Percentiles rank a stretch among this genome's conserved stretches.
Evolutionary conservation across 116 monocot genomes (phyloP).

Genomic region (Zostera marina): DNA sequence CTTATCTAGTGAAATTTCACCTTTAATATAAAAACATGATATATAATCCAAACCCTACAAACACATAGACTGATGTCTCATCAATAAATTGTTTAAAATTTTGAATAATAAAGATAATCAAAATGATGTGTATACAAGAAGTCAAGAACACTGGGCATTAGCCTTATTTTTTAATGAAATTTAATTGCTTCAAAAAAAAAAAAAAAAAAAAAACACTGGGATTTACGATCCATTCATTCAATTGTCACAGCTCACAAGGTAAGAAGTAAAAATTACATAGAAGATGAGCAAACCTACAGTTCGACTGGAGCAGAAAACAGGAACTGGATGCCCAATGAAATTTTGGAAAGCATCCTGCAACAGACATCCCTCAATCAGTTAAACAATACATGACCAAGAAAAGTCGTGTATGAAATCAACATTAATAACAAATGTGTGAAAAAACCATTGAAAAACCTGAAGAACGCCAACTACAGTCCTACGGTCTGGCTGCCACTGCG

Average conservation of each 20-base stretch:
- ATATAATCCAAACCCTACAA: too few relatives aligned
- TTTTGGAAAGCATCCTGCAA: slow-evolving; percentile 76
- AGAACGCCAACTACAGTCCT: slow-evolving; percentile 71
- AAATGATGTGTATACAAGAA: too few relatives aligned
- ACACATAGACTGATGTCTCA: too few relatives aligned
- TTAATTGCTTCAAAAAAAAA: too few relatives aligned
- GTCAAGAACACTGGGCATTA: too few relatives aligned
- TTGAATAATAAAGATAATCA: too few relatives aligned
- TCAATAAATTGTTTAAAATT: too few relatives aligned
- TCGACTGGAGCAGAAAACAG: slow-evolving; percentile 61
- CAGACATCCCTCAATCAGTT: neutral
- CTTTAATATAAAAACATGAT: neutral
- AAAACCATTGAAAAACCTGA: slow-evolving; percentile 25
- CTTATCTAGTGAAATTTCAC: too few relatives aligned
- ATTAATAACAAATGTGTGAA: neutral
- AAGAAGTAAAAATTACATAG: neutral
- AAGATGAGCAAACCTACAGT: slow-evolving; percentile 37
- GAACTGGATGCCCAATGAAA: slow-evolving; percentile 77
- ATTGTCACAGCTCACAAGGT: neutral
- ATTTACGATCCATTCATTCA: too few relatives aligned
- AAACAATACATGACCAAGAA: neutral
- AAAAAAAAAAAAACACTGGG: too few relatives aligned
- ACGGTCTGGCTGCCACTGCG: slow-evolving; percentile 60
- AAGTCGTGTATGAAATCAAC: neutral
- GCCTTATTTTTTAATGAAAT: too few relatives aligned